Base-by-base conservation (phyloP, 108 stramenopile genomes). In the Cyclotella baltica region DNA sequence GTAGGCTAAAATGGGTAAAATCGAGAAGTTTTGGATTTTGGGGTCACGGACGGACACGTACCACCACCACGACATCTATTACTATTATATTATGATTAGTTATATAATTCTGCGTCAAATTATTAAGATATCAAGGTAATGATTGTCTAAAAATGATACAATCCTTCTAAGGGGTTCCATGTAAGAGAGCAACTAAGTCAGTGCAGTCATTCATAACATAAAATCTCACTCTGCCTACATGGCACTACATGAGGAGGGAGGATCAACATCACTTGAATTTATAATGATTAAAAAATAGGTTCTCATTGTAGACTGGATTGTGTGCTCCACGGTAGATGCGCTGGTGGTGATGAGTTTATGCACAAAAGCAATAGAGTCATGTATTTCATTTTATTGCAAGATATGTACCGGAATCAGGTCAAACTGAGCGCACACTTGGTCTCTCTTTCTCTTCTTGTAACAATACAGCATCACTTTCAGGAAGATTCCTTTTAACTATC, bases 321-420 rank as follows among this genome's bases (percentile, higher is more conserved):
- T 83, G 46, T 83, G 81, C 19, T 83, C 81, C 59, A 76, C 62
- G 33, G 55, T 62, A 37, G 64, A 72, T 35, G 76, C 81, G 10
- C 74, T 67, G 16, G 75, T 72, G 46, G 81, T 83, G 35, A 83
- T 71, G 40, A 83, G 76, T 57, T 83, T 75, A 36, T 65, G 75
- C 1, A 83, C 81, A 36, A 74, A 74, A 31, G 55, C 57, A 10
- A 71, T 62, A 31, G 63, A 57, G 3, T 62, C 70, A 15, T 38
- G 38, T 6, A 53, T 61, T 0, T n/a, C n/a, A n/a, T 66, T 62
- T 20, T 75, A 43, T 43, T 6, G 40, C 13, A 43, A 43, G 40
- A 13, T 10, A 43, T 43, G 13, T 43, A 19, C 22, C 33, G 37
- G 1, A 40, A 22, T 22, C 52, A 62, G 3, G 35, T 30, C 43